Evolutionary conservation across 1,284 basidiomycete species (phyloP).

Genomic region (Cutaneotrichosporon sp.): DNA sequence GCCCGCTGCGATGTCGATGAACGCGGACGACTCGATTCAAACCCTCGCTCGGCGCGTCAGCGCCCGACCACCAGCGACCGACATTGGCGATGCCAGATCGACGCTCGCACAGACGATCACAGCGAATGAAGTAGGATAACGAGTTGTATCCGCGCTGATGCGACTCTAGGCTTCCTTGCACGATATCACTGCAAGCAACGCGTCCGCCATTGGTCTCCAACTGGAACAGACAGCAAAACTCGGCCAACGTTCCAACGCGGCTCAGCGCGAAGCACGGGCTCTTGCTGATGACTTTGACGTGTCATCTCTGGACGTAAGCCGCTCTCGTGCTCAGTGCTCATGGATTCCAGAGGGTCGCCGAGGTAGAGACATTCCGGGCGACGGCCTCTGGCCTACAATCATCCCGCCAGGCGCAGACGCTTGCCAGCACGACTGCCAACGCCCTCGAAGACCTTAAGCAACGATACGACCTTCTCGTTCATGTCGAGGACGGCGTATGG

Average conservation of each 20-base stretch:
- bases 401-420: not conserved
- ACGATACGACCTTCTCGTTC: not conserved
- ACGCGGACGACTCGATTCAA: not conserved
- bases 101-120: not conserved
- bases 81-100: not conserved
- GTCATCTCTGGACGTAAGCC: not conserved
- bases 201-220: not conserved
- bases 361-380: not conserved
- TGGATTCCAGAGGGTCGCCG: not conserved
- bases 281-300: not conserved
- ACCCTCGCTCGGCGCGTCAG: not conserved
- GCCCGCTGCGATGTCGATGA: not conserved
- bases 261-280: not conserved
- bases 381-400: not conserved
- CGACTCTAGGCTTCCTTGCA: not conserved
- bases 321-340: not conserved
- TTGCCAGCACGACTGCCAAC: not conserved
- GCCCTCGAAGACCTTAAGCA: not conserved
- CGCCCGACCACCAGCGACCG: not conserved
- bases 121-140: not conserved
- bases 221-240: not conserved
- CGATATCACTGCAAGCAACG: not conserved
- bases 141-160: not conserved
- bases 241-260: not conserved
- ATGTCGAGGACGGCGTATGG: slow-evolving; percentile 3